These are phyloP conservation scores for Epichloe baconii DNA, from an alignment of 2,329 filamentous ascomycete species.

Conservation along the genomic window DNA sequence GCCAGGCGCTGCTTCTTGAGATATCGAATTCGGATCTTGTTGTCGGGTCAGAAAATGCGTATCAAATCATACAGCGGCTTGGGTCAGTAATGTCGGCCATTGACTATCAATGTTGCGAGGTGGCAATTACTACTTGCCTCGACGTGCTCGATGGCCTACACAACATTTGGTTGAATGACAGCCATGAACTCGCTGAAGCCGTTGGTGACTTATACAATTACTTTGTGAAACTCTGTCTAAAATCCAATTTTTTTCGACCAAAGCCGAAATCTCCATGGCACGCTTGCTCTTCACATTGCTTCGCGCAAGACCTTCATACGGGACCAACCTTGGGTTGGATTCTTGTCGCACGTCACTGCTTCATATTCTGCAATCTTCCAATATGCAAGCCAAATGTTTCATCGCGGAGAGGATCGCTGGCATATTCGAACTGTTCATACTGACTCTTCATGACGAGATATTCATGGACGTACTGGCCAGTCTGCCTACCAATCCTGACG, in stretches of 20 bases:
- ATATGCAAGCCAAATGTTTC: constrained; percentile 61
- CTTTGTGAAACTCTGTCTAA: constrained; percentile 55
- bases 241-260: constrained; percentile 60
- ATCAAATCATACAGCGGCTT: constrained; percentile 34
- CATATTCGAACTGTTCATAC: constrained; percentile 71
- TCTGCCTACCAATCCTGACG: constrained; percentile 60
- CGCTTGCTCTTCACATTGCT: constrained; percentile 59
- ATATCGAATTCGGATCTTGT: constrained; percentile 40
- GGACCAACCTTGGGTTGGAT: constrained; percentile 42
- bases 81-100: constrained; percentile 40
- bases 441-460: constrained; percentile 70
- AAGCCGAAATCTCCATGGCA: constrained; percentile 53
- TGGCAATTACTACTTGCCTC: constrained; percentile 53
- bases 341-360: constrained; percentile 59
- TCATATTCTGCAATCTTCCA: constrained; percentile 51
- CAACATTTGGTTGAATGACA: constrained; percentile 47
- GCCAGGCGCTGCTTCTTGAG: constrained; percentile 35
- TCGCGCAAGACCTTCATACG: constrained; percentile 53
- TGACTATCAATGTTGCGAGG: constrained; percentile 61
- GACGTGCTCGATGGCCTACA: constrained; percentile 53
- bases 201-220: constrained; percentile 69
- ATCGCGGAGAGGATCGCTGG: constrained; percentile 56
- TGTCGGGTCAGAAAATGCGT: constrained; percentile 32
- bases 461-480: constrained; percentile 72
- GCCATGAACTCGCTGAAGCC: constrained; percentile 46